These are phyloP conservation scores for Mycena citricolor DNA, from an alignment of 1,284 basidiomycete species.

Conservation along the genomic window DNA sequence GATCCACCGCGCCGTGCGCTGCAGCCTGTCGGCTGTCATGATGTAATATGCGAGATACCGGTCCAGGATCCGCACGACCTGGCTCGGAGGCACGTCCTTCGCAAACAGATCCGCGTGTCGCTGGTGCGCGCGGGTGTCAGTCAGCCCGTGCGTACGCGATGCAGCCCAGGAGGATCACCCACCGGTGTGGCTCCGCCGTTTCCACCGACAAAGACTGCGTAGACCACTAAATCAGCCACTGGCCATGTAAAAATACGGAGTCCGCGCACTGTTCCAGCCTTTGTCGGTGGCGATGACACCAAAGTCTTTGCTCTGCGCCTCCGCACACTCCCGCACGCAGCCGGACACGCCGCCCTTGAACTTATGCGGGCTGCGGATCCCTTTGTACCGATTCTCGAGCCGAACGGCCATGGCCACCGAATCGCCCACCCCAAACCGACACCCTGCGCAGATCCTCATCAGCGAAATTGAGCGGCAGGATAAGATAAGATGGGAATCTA, in stretches of 20 bases:
- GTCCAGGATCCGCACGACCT: conserved; percentile 67
- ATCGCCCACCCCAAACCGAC: conserved; percentile 75
- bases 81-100: conserved; percentile 54
- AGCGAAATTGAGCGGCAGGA: no score
- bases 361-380: conserved; percentile 74
- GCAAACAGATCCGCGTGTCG: conserved; percentile 38
- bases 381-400: conserved; percentile 75
- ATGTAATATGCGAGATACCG: conserved; percentile 76
- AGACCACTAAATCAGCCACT: conserved; percentile 1
- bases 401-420: conserved; percentile 73
- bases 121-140: conserved; percentile 14
- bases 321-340: conserved; percentile 74
- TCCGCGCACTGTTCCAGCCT: conserved; percentile 62
- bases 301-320: conserved; percentile 77
- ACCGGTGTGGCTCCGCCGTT: conserved; percentile 74
- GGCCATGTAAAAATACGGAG: neutral
- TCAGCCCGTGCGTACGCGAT: conserved; percentile 27
- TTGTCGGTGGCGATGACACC: conserved; percentile 79
- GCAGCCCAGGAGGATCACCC: conserved; percentile 51
- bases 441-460: conserved; percentile 56
- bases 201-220: conserved; percentile 66
- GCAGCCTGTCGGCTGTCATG: conserved; percentile 65
- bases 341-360: conserved; percentile 80
- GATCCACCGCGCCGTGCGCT: conserved; percentile 78
- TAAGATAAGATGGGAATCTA: conserved; percentile 8